Conservation (phyloP, 345 rosid genomes). For the Noccaea bulbosa region DNA sequence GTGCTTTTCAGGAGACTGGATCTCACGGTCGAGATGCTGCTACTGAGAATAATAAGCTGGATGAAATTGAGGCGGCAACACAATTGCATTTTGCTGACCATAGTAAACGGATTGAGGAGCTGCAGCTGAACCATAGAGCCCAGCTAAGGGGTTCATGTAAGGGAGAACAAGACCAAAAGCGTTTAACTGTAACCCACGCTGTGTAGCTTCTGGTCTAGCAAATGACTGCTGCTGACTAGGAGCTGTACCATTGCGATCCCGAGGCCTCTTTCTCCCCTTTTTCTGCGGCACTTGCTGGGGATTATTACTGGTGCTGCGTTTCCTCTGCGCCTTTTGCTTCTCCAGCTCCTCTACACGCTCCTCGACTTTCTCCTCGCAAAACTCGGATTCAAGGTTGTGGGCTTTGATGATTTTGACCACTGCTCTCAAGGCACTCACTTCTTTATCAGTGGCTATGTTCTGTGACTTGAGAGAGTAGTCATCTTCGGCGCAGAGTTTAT, state of each 20-base stretch:
- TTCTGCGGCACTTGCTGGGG: conserved; percentile 27
- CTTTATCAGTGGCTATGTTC: conserved; percentile 62
- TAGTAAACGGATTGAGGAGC: conserved; percentile 48
- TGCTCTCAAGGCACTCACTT: conserved; percentile 59
- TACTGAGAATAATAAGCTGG: conserved; percentile 60
- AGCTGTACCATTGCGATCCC: conserved; percentile 9
- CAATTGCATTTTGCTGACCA: conserved; percentile 51
- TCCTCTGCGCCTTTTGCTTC: conserved; percentile 62
- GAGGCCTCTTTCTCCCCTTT: conserved; percentile 30
- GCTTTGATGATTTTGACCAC: conserved; percentile 63
- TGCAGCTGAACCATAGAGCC: conserved; percentile 49
- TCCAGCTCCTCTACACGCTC: conserved; percentile 69
- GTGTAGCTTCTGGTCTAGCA: conserved; percentile 45
- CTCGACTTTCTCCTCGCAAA: conserved; percentile 43
- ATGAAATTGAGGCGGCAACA: conserved; percentile 54
- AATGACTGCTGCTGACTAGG: conserved; percentile 33
- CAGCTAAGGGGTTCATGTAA: conserved; percentile 48
- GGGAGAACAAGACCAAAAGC: conserved; percentile 49
- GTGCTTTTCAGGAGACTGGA: background rate
- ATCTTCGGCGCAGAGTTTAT: conserved; percentile 46
- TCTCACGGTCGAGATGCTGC: conserved; percentile 52
- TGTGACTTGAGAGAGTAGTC: conserved; percentile 51
- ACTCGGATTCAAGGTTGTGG: conserved; percentile 61
- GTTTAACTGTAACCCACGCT: conserved; percentile 42
- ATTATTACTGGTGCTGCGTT: conserved; percentile 50